phyloP scores from a whole-genome alignment of 306 rosid genomes.

The Dalbergia cochinchinensis region DNA sequence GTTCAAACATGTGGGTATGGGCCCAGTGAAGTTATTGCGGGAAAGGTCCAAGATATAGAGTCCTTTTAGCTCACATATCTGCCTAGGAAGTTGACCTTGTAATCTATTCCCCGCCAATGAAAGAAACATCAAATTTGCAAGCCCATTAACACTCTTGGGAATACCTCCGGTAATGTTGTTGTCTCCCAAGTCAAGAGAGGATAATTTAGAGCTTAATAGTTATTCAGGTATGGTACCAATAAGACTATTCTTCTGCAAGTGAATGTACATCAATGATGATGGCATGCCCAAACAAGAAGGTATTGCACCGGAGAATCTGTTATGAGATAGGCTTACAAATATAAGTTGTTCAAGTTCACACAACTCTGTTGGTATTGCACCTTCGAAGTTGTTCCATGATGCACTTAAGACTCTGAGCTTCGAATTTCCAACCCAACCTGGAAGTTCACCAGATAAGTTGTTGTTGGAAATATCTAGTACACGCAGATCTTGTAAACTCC shows the following conservation, averaged over 20 bases:
- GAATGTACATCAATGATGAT: background rate
- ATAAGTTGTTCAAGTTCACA: background rate
- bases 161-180: constrained; percentile 5
- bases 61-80: background rate
- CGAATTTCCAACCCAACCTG: background rate
- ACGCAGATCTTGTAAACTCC: background rate
- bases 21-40: constrained; percentile 5
- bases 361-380: constrained; percentile 5
- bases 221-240: constrained; percentile 5
- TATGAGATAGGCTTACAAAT: constrained; percentile 16
- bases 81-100: constrained; percentile 2
- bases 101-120: constrained; percentile 17
- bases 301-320: constrained; percentile 23
- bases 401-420: fast-evolving
- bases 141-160: background rate
- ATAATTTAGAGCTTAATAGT: fast-evolving
- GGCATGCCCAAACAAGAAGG: background rate
- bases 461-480: background rate
- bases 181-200: constrained; percentile 18
- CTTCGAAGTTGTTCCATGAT: constrained; percentile 11
- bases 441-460: background rate
- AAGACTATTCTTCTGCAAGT: constrained; percentile 25
- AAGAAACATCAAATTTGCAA: background rate
- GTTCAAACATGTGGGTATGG: background rate
- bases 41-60: constrained; percentile 26